These are phyloP conservation scores for Leucaena leucocephala DNA, from an alignment of 306 rosid species.

Conservation along the genomic window DNA sequence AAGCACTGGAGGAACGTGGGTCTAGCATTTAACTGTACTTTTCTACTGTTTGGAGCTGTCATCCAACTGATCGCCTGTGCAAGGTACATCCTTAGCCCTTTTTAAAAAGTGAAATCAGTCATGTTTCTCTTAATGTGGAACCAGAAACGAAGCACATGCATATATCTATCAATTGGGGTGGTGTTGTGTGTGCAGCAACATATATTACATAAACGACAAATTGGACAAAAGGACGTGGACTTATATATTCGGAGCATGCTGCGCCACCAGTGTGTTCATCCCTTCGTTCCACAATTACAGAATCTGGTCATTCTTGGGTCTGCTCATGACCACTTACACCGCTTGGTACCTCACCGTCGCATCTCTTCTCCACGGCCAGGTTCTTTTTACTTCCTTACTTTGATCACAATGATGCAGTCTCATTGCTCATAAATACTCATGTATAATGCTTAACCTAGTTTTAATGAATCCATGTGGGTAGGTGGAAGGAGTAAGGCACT, in stretches of 20 bases:
- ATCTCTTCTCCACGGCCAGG: conserved; percentile 80
- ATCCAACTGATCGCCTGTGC: conserved; percentile 91
- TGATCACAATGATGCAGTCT: background rate
- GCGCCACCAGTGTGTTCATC: conserved; percentile 81
- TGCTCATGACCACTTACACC: conserved; percentile 85
- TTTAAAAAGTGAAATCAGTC: background rate
- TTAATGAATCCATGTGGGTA: conserved; percentile 7
- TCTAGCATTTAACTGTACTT: conserved; percentile 86
- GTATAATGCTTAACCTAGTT: too few species aligned
- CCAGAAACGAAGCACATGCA: background rate
- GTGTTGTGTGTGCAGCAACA: conserved; percentile 54
- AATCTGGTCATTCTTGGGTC: conserved; percentile 86
- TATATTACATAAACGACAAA: conserved; percentile 76
- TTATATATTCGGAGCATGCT: conserved; percentile 88
- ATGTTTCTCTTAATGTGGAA: background rate
- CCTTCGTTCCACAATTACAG: conserved; percentile 83
- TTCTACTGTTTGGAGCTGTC: conserved; percentile 87
- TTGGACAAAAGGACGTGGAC: conserved; percentile 93
- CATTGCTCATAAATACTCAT: background rate
- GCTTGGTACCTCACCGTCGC: conserved; percentile 90
- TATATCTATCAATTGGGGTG: too few species aligned
- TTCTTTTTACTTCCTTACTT: background rate
- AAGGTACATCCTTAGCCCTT: conserved; percentile 45
- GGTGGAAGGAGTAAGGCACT: conserved; percentile 85
- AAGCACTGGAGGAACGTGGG: conserved; percentile 94